Percentiles rank a stretch among this genome's conserved stretches.
phyloP scores from a whole-genome alignment of 2,329 filamentous ascomycete species.

The Hypoxylon sp. region DNA sequence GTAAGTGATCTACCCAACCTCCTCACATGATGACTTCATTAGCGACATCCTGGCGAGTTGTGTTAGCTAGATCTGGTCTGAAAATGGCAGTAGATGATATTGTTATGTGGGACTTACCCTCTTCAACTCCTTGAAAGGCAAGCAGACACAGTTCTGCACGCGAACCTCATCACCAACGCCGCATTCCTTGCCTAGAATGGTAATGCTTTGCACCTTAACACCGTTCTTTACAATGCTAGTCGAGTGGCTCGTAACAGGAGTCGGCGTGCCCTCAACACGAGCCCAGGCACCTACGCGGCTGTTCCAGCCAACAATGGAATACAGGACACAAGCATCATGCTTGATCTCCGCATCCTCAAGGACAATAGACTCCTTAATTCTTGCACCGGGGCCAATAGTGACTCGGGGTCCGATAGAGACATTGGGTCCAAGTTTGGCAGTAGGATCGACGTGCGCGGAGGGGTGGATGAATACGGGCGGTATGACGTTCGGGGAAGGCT shows the following conservation, averaged over 20 bases:
- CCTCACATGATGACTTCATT: slow-evolving; percentile 93
- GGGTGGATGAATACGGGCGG: slow-evolving; percentile 97
- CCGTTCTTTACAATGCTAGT: slow-evolving; percentile 98
- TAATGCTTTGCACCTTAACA: slow-evolving; percentile 98
- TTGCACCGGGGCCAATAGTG: slow-evolving; percentile 85
- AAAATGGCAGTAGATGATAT: not conserved
- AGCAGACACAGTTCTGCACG: slow-evolving; percentile 97
- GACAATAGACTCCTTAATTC: slow-evolving; percentile 96
- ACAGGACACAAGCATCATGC: slow-evolving; percentile 95
- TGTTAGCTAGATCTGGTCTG: slow-evolving; percentile 51
- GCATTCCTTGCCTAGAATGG: slow-evolving; percentile 97
- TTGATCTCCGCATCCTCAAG: slow-evolving; percentile 96
- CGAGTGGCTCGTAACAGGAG: slow-evolving; percentile 86
- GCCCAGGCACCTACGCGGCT: slow-evolving; percentile 98
- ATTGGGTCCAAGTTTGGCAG: slow-evolving; percentile 96
- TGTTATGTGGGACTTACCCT: slow-evolving; percentile 72
- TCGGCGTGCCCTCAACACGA: slow-evolving; percentile 94
- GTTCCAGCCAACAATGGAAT: slow-evolving; percentile 97
- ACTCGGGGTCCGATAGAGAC: slow-evolving; percentile 95
- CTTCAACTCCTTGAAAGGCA: slow-evolving; percentile 99
- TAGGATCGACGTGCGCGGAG: slow-evolving; percentile 89
- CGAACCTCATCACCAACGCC: slow-evolving; percentile 92
- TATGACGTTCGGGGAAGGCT: slow-evolving; percentile 88
- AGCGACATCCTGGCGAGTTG: slow-evolving; percentile 76
- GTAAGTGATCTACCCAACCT: slow-evolving; percentile 26